Percentiles rank a stretch among this genome's conserved stretches.
Evolutionary conservation across 129 eudicot genomes (phyloP).

Genomic region (Glebionis coronaria): DNA sequence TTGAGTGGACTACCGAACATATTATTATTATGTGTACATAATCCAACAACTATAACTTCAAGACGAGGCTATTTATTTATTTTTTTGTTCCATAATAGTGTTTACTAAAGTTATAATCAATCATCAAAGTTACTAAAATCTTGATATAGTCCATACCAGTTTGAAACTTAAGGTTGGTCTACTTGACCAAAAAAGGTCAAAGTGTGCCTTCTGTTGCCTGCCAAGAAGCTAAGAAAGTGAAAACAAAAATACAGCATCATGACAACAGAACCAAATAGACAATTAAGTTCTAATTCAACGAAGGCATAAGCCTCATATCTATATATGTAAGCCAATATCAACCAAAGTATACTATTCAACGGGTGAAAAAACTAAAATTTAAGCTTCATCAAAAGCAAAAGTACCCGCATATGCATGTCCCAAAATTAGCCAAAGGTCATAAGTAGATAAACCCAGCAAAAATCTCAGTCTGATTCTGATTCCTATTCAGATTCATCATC

Average conservation of each 20-base stretch:
- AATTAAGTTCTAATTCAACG: not conserved
- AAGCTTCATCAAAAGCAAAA: not conserved
- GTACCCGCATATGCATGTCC: not conserved
- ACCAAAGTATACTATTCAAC: not conserved
- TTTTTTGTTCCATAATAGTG: too few species aligned
- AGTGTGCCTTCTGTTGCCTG: not conserved
- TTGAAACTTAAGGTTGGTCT: not conserved
- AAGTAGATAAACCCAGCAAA: not conserved
- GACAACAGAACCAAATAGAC: not conserved
- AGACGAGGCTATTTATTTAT: too few species aligned
- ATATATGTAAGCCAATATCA: not conserved
- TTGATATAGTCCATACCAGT: not conserved
- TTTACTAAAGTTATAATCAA: not conserved
- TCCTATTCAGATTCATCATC: not conserved
- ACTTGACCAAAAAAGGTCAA: not conserved
- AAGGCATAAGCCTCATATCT: not conserved
- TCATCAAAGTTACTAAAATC: not conserved
- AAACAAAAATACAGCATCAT: not conserved
- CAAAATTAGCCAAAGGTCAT: not conserved
- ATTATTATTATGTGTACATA: too few species aligned
- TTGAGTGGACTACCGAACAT: too few species aligned
- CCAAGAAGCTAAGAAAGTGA: not conserved
- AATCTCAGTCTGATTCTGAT: slow-evolving; percentile 7
- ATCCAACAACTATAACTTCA: too few species aligned
- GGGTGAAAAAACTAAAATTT: not conserved